Evolutionary conservation across 352 stramenopile genomes (phyloP), one percentile per base, ranked within the genome.

Genomic region (Sclerospora graminicola): DNA sequence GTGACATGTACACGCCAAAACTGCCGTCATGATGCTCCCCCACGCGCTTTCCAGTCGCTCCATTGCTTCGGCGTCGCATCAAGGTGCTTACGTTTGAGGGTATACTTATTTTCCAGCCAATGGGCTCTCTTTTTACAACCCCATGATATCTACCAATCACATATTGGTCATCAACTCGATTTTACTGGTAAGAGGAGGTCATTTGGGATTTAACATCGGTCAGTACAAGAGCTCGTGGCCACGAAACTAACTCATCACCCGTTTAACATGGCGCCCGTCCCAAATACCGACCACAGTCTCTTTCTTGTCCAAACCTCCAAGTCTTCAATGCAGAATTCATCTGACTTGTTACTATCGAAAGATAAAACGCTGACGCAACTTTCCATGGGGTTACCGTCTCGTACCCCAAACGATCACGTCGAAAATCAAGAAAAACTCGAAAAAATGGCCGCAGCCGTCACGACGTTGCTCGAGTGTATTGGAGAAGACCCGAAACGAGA

Each of bases 401-500:
- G 77, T 11, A 46, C 45, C 8, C 36, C 47, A 4, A 73, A 84
- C 42, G 80, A 95, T 61, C 59, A 84, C 45, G 54, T 76, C 0
- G 67, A 89, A 23, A 77, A 95, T 60, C 59, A 66, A 19, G 69
- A 67, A 6, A 94, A 90, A 60, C 69, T 95, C 20, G 51, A 82
- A 35, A 95, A 95, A 66, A 98, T 98, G 93, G 85, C 86, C n/a
- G 69, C 69, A 7, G 93, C 93, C 13, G 95, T 96, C 52, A 78
- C 79, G 24, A 94, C 87, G 6, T 78, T 98, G 43, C 65, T 98
- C 8, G 82, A 97, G 59, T 94, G 82, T 45, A 75, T 98, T 38
- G 95, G 95, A 27, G 95, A 99, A 68, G 90, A 99, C 57, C 79
- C 91, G 9, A 47, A 73, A 30, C 84, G 95, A 19, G 95, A 99